These are phyloP conservation scores for Cyclotella atomus DNA, from an alignment of 108 stramenopile species.

Conservation along the genomic window DNA sequence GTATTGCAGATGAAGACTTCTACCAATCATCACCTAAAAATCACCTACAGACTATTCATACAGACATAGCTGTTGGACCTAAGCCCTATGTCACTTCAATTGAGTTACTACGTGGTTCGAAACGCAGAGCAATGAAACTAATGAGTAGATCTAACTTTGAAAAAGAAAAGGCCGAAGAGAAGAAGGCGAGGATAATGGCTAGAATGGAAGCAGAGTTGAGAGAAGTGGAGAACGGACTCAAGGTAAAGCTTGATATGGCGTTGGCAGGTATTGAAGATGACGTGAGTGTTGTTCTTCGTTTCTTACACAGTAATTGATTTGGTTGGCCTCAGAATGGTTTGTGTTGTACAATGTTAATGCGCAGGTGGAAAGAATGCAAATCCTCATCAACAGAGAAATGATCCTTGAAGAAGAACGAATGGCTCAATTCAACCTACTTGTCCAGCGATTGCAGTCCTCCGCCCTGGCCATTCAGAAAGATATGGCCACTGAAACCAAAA, in stretches of 20 bases:
- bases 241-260: neutral
- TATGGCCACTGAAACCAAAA: neutral
- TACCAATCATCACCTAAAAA: neutral
- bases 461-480: constrained; percentile 4
- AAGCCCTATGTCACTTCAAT: neutral
- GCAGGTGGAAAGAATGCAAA: constrained; percentile 4
- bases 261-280: neutral
- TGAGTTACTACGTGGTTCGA: constrained; percentile 2
- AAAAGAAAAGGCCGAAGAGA: constrained; percentile 9
- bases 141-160: neutral
- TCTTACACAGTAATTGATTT: too few relatives aligned
- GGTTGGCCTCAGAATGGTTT: too few relatives aligned
- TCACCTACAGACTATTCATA: neutral
- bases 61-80: neutral
- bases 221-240: neutral
- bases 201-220: neutral
- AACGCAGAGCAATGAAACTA: neutral
- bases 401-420: constrained; percentile 7
- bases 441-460: neutral
- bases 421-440: neutral
- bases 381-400: constrained; percentile 1
- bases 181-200: constrained; percentile 8
- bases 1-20: neutral
- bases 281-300: neutral
- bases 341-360: too few relatives aligned